A percentile compares a stretch with the other conserved stretches of the same genome.
phyloP scores from a whole-genome alignment of 2,329 filamentous ascomycete genomes.

The Macrophomina pseudophaseolina region DNA sequence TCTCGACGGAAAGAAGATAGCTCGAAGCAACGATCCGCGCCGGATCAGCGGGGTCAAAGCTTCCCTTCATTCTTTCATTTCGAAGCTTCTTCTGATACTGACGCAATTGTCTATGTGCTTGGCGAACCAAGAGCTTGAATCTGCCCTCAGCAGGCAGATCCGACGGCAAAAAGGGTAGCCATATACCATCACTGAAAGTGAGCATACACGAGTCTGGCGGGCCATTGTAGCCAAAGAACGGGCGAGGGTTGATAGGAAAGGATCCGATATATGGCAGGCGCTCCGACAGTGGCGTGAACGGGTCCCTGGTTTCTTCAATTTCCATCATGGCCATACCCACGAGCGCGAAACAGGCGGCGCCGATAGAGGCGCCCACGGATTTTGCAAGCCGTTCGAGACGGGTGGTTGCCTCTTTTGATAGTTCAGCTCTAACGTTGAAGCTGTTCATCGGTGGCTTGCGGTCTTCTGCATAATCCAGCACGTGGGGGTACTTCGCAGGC shows the following conservation, averaged over 20 bases:
- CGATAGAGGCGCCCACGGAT: slow-evolving; percentile 43
- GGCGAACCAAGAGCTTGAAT: slow-evolving; percentile 45
- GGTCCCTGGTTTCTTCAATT: slow-evolving; percentile 43
- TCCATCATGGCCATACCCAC: slow-evolving; percentile 54
- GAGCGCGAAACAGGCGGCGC: slow-evolving; percentile 54
- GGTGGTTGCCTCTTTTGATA: slow-evolving; percentile 42
- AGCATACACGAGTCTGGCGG: slow-evolving; percentile 53
- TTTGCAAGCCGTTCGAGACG: slow-evolving; percentile 17
- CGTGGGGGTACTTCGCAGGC: slow-evolving; percentile 38
- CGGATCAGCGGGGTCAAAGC: slow-evolving; percentile 44
- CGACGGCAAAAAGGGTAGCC: slow-evolving; percentile 49
- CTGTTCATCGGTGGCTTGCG: slow-evolving; percentile 46
- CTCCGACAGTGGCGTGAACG: slow-evolving; percentile 35
- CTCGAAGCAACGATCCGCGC: slow-evolving; percentile 50
- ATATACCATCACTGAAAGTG: slow-evolving; percentile 53
- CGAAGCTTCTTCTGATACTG: slow-evolving; percentile 51
- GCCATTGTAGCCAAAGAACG: slow-evolving; percentile 47
- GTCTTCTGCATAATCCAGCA: slow-evolving; percentile 46
- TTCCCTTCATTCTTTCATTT: slow-evolving; percentile 30
- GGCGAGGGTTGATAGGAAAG: slow-evolving; percentile 54
- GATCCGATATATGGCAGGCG: slow-evolving; percentile 49
- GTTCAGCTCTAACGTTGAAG: slow-evolving; percentile 35
- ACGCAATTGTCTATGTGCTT: slow-evolving; percentile 50
- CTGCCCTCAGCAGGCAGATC: slow-evolving; percentile 43
- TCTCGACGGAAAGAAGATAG: slow-evolving; percentile 50